Evolutionary conservation across 2,329 filamentous ascomycete species (phyloP).

Genomic region (Coniochaeta prunicola): DNA sequence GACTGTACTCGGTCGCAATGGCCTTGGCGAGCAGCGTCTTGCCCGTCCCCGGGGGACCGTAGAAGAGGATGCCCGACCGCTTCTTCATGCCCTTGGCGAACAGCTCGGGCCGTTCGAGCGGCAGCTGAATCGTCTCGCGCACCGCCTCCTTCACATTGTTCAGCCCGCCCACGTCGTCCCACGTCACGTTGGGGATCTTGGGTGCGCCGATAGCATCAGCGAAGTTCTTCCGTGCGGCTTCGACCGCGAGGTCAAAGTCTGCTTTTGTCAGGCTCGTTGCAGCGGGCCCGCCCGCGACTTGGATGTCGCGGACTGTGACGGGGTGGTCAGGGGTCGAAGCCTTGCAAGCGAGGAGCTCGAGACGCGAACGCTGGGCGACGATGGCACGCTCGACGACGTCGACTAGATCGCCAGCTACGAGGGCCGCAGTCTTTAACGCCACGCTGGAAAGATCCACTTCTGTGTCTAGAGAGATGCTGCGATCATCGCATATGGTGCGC

Average conservation of each 20-base stretch:
- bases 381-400: slow-evolving; percentile 90
- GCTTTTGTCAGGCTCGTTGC: slow-evolving; percentile 70
- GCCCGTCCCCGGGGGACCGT: slow-evolving; percentile 83
- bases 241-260: slow-evolving; percentile 90
- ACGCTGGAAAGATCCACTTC: slow-evolving; percentile 80
- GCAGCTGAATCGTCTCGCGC: slow-evolving; percentile 91
- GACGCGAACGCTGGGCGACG: slow-evolving; percentile 65
- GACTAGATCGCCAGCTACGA: slow-evolving; percentile 89
- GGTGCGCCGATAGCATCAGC: slow-evolving; percentile 94
- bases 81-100: slow-evolving; percentile 99
- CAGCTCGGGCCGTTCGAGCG: slow-evolving; percentile 82
- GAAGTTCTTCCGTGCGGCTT: slow-evolving; percentile 95
- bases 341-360: slow-evolving; percentile 62
- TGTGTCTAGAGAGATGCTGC: slow-evolving; percentile 68
- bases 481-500: slow-evolving; percentile 67
- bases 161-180: slow-evolving; percentile 92
- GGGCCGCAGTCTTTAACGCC: slow-evolving; percentile 88
- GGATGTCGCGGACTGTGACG: slow-evolving; percentile 73
- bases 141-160: slow-evolving; percentile 96
- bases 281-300: slow-evolving; percentile 75
- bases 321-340: slow-evolving; percentile 26
- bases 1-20: slow-evolving; percentile 86
- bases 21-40: slow-evolving; percentile 92
- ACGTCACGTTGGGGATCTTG: slow-evolving; percentile 94
- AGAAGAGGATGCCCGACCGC: slow-evolving; percentile 86